phyloP scores from a whole-genome alignment of 1,139 yeast species.

The Candida sanyaensis region DNA sequence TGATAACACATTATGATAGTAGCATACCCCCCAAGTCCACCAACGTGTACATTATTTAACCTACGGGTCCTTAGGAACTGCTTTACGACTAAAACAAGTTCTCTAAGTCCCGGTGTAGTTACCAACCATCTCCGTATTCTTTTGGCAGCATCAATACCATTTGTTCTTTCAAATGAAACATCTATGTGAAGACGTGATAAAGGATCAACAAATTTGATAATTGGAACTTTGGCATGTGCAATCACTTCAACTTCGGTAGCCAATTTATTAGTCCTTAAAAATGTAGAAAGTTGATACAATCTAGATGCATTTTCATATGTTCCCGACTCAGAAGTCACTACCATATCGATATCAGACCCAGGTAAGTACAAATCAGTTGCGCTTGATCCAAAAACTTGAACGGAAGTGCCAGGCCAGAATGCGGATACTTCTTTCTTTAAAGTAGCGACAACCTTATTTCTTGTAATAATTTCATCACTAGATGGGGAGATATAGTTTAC shows the following conservation, averaged over 20 bases:
- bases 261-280: conserved; percentile 58
- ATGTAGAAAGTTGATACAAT: conserved; percentile 74
- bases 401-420: conserved; percentile 81
- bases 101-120: conserved; percentile 79
- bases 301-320: conserved; percentile 68
- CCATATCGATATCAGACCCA: conserved; percentile 97
- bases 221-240: conserved; percentile 93
- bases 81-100: conserved; percentile 80
- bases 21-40: conserved; percentile 95
- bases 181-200: conserved; percentile 77
- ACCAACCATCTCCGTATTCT: conserved; percentile 76
- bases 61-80: conserved; percentile 82
- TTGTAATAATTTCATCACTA: conserved; percentile 63
- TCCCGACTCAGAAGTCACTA: conserved; percentile 66
- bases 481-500: conserved; percentile 88
- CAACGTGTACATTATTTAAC: conserved; percentile 89
- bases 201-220: conserved; percentile 87
- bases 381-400: conserved; percentile 90
- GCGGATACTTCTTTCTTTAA: conserved; percentile 56
- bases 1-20: conserved; percentile 87
- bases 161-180: conserved; percentile 84
- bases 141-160: conserved; percentile 85
- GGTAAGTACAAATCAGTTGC: conserved; percentile 95
- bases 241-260: conserved; percentile 83
- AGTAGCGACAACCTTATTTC: conserved; percentile 67